These are phyloP conservation scores for Mycena alexandri DNA, from an alignment of 768 basidiomycete genomes.

Conservation along the genomic window DNA sequence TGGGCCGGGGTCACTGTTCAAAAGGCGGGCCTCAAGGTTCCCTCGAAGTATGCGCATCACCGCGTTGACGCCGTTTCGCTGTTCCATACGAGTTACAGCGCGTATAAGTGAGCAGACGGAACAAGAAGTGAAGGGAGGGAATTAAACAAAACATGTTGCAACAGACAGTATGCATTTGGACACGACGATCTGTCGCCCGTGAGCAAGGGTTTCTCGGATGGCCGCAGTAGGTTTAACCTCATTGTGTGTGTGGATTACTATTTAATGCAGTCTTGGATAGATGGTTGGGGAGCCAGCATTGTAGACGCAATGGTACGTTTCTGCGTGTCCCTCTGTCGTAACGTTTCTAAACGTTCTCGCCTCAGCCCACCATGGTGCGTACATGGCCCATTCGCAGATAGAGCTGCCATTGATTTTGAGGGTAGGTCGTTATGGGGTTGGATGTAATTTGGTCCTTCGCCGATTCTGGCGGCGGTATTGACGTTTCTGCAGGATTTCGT, in stretches of 20 bases:
- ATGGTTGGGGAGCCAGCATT: conserved; percentile 27
- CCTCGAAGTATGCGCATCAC: conserved; percentile 10
- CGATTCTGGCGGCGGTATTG: not conserved
- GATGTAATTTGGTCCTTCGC: not conserved
- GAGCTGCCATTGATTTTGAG: not conserved
- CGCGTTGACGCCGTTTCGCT: conserved; percentile 13
- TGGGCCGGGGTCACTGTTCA: conserved; percentile 30
- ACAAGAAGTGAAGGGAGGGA: not conserved
- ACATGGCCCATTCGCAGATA: not conserved
- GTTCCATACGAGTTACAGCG: conserved; percentile 19
- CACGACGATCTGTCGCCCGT: conserved; percentile 30
- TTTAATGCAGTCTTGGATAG: not conserved
- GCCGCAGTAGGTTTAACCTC: conserved; percentile 6
- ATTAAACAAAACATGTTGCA: not conserved
- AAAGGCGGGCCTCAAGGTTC: conserved; percentile 12
- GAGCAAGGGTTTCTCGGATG: conserved; percentile 20
- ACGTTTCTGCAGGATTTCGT: conserved; percentile 60
- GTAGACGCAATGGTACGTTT: conserved; percentile 30
- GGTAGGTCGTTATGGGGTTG: conserved; percentile 22
- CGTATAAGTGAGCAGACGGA: conserved; percentile 18
- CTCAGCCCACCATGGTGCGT: conserved; percentile 26
- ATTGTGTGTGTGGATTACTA: not conserved
- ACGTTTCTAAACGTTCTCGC: not conserved
- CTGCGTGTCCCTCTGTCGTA: not conserved
- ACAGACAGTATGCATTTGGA: conserved; percentile 22